Conservation (phyloP, 1,139 yeast genomes). For the Geotrichum macrosporum region DNA sequence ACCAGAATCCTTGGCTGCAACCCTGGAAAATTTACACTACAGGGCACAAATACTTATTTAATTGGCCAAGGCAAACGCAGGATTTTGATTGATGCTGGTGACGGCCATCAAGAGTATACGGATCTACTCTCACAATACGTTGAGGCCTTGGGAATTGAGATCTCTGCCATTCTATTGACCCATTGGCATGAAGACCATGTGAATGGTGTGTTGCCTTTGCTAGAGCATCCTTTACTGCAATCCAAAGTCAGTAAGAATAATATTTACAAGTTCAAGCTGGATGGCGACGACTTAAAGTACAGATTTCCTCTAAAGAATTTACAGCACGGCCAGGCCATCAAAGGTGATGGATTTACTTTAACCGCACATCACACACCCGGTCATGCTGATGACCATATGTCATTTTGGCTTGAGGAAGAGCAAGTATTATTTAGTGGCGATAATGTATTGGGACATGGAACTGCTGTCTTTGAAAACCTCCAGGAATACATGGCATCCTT, state of each 20-base stretch:
- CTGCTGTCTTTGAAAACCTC: slow-evolving; percentile 39
- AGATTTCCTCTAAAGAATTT: slow-evolving; percentile 22
- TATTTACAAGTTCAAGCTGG: slow-evolving; percentile 12
- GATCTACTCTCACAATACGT: slow-evolving; percentile 31
- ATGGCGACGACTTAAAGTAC: slow-evolving; percentile 10
- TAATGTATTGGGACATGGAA: slow-evolving; percentile 41
- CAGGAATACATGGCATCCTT: slow-evolving; percentile 35
- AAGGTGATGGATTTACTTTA: slow-evolving; percentile 36
- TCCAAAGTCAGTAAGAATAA: slow-evolving; percentile 6
- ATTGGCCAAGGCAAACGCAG: slow-evolving; percentile 39
- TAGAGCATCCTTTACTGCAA: slow-evolving; percentile 15
- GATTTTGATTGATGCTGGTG: slow-evolving; percentile 41
- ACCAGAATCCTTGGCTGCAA: slow-evolving; percentile 40
- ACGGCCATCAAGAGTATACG: slow-evolving; percentile 35
- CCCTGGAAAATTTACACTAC: slow-evolving; percentile 40
- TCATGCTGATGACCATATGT: slow-evolving; percentile 40
- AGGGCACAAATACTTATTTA: slow-evolving; percentile 42
- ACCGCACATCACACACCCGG: slow-evolving; percentile 39
- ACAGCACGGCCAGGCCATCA: slow-evolving; percentile 31
- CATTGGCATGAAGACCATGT: slow-evolving; percentile 43
- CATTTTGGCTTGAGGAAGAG: slow-evolving; percentile 38
- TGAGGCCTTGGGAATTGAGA: slow-evolving; percentile 28
- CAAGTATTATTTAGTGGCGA: slow-evolving; percentile 39
- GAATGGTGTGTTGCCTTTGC: slow-evolving; percentile 33
- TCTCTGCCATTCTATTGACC: slow-evolving; percentile 36